A percentile compares a stretch with the other conserved stretches of the same genome.
Conservation (phyloP, 108 stramenopile species). For the Cyclotella cryptica region DNA sequence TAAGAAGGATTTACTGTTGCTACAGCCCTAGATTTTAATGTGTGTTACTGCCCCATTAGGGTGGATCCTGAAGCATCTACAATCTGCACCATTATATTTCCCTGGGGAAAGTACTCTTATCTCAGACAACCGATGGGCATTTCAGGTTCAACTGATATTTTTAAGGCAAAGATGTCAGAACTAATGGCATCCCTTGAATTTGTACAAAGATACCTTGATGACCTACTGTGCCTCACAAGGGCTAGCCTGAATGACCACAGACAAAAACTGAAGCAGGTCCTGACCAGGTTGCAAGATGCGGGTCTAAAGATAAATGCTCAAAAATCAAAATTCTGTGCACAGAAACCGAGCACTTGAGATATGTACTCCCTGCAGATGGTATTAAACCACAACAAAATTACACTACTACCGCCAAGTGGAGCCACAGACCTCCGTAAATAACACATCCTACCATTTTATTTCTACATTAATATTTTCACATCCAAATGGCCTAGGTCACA, state of each 20-base stretch:
- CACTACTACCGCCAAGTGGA: too few relatives aligned
- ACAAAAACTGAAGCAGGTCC: constrained; percentile 3
- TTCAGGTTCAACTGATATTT: constrained; percentile 27
- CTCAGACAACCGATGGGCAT: constrained; percentile 41
- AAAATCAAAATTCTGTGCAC: too few relatives aligned
- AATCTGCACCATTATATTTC: constrained; percentile 23
- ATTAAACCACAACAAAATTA: too few relatives aligned
- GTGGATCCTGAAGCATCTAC: constrained; percentile 2
- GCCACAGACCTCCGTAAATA: too few relatives aligned
- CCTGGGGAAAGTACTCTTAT: constrained; percentile 7
- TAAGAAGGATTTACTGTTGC: constrained; percentile 26
- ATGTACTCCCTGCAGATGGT: too few relatives aligned
- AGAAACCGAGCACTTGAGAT: too few relatives aligned
- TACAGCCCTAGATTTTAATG: background rate
- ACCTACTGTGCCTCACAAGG: constrained; percentile 36
- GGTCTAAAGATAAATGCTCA: constrained; percentile 29
- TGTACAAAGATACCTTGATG: constrained; percentile 37
- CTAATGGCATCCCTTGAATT: constrained; percentile 21
- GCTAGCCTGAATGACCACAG: constrained; percentile 21
- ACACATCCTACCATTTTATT: too few relatives aligned
- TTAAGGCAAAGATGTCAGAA: constrained; percentile 38
- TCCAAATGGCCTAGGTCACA: too few relatives aligned
- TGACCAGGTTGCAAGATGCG: constrained; percentile 11
- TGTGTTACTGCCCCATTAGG: background rate
- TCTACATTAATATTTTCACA: too few relatives aligned